Percentiles rank a stretch among this genome's conserved stretches.
Evolutionary conservation across 257 asterid species (phyloP).

Genomic region (Petunia secreta): DNA sequence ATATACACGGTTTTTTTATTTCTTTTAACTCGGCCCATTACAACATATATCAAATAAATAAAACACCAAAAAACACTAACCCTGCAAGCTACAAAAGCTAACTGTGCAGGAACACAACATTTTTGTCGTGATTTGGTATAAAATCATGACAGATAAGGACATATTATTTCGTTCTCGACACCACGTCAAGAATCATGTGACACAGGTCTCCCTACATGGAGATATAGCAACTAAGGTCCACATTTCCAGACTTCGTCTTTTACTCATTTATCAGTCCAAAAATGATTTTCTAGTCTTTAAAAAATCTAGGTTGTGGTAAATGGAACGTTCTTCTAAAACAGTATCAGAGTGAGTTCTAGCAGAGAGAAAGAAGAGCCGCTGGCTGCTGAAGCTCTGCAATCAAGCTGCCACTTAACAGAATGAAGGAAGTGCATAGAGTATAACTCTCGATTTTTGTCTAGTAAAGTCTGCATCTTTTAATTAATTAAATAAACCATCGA

Average conservation of each 20-base stretch:
- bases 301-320: not conserved
- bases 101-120: not conserved
- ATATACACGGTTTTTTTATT: no score
- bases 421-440: not conserved
- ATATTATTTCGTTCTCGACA: not conserved
- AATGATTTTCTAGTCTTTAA: not conserved
- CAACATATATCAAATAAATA: not conserved
- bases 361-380: not conserved
- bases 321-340: not conserved
- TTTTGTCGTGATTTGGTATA: not conserved
- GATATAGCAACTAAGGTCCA: not conserved
- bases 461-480: not conserved
- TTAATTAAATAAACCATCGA: not conserved
- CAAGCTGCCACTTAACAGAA: not conserved
- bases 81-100: conserved; percentile 6
- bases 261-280: not conserved
- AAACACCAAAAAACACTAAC: not conserved
- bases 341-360: not conserved
- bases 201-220: not conserved
- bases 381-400: not conserved
- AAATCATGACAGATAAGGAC: not conserved
- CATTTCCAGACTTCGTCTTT: not conserved
- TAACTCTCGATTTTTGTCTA: not conserved
- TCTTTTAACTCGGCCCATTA: no score
- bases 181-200: not conserved